Evolutionary conservation across 805 yeast genomes (phyloP).

Genomic region (Saccharomycopsis fodiens): DNA sequence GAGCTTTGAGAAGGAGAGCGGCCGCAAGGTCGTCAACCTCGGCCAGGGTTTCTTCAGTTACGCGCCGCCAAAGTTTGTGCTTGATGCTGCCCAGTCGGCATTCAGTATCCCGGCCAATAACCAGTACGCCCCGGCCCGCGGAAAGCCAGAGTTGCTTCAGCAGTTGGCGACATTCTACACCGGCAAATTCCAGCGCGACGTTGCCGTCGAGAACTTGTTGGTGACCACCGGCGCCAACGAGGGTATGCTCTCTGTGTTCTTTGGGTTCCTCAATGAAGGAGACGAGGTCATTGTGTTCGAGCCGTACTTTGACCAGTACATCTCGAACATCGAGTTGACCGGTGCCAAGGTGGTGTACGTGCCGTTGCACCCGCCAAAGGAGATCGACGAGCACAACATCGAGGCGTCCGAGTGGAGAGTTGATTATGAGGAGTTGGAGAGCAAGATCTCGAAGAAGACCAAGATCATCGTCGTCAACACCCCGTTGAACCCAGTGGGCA

Average conservation of each 20-base stretch:
- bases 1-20: slow-evolving; percentile 38
- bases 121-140: slow-evolving; percentile 90
- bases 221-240: slow-evolving; percentile 97
- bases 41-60: slow-evolving; percentile 98
- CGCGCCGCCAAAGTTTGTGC: slow-evolving; percentile 90
- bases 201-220: slow-evolving; percentile 56
- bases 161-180: slow-evolving; percentile 69
- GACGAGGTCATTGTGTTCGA: slow-evolving; percentile 96
- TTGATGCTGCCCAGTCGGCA: slow-evolving; percentile 72
- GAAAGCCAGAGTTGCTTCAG: slow-evolving; percentile 67
- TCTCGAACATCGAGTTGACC: slow-evolving; percentile 85
- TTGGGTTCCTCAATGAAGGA: slow-evolving; percentile 77
- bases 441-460: slow-evolving; percentile 63
- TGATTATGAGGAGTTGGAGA: slow-evolving; percentile 69
- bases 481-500: slow-evolving; percentile 96
- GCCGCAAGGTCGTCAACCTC: slow-evolving; percentile 75
- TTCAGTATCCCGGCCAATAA: slow-evolving; percentile 67
- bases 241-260: slow-evolving; percentile 79
- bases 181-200: slow-evolving; percentile 49
- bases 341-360: slow-evolving; percentile 91
- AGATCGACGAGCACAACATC: slow-evolving; percentile 53
- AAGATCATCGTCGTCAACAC: slow-evolving; percentile 83
- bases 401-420: slow-evolving; percentile 83
- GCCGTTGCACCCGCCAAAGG: slow-evolving; percentile 75
- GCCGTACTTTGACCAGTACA: slow-evolving; percentile 96